Conservation (phyloP, 257 asterid genomes). For the Ballota nigra region DNA sequence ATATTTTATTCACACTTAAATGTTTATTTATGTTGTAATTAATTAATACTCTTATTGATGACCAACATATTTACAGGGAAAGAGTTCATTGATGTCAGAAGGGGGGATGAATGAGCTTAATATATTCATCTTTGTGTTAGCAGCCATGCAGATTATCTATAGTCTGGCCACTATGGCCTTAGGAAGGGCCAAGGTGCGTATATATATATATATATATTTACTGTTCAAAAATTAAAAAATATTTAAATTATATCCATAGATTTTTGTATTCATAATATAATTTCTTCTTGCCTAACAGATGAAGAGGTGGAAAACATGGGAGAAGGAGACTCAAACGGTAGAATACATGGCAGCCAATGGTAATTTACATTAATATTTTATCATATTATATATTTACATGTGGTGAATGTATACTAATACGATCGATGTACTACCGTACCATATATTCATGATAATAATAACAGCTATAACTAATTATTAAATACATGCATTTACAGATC, state of each 20-base stretch:
- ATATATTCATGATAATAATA: too few species aligned
- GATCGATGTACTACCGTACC: too few species aligned
- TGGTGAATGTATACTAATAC: too few species aligned
- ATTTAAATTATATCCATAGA: too few species aligned
- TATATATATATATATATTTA: not conserved
- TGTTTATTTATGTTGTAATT: too few species aligned
- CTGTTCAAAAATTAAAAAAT: too few species aligned
- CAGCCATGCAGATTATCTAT: conserved; percentile 71
- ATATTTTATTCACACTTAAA: too few species aligned
- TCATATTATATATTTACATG: too few species aligned
- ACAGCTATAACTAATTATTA: not conserved
- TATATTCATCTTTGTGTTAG: conserved; percentile 71
- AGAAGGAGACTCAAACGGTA: conserved; percentile 60
- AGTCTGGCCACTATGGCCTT: conserved; percentile 66
- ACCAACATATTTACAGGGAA: too few species aligned
- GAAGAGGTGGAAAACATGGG: conserved; percentile 84
- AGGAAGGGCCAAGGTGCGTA: conserved; percentile 70
- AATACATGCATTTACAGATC: conserved; percentile 39
- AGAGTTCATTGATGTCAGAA: conserved; percentile 58
- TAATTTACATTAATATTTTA: not conserved
- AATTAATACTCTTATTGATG: too few species aligned
- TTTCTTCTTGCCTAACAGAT: conserved; percentile 46
- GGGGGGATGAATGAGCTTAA: conserved; percentile 66
- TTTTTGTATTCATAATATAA: too few species aligned
- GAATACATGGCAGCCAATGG: conserved; percentile 76